phyloP scores from a whole-genome alignment of 352 stramenopile genomes.

The Pythium chondricola region DNA sequence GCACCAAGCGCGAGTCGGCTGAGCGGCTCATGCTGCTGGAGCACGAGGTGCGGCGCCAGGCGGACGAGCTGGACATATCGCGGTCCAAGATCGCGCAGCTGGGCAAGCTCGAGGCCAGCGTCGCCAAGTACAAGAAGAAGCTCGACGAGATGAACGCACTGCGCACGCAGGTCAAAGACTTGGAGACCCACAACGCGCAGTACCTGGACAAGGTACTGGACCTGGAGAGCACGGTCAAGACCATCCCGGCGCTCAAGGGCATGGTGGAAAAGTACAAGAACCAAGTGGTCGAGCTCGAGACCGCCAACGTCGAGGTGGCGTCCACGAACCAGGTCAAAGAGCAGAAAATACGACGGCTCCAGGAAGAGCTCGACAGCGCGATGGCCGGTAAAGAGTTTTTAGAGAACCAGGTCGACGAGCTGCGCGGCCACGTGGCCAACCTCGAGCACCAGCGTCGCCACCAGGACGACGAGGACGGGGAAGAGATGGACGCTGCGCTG shows the following conservation, averaged over 20 bases:
- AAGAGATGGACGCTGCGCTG: constrained; percentile 1
- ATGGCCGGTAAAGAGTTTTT: constrained; percentile 79
- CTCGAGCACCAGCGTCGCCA: constrained; percentile 41
- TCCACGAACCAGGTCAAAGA: constrained; percentile 79
- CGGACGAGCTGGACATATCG: constrained; percentile 82
- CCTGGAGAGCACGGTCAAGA: constrained; percentile 83
- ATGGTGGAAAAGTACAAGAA: constrained; percentile 87
- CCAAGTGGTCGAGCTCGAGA: constrained; percentile 83
- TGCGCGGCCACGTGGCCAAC: constrained; percentile 56
- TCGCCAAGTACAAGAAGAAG: constrained; percentile 84
- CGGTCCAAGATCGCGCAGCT: constrained; percentile 77
- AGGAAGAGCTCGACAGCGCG: constrained; percentile 81
- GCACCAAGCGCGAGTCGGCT: constrained; percentile 64
- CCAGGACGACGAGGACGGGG: constrained; percentile 26
- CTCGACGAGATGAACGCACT: constrained; percentile 82
- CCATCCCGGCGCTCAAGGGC: constrained; percentile 69
- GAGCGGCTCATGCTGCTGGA: constrained; percentile 78
- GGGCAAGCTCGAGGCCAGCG: constrained; percentile 72
- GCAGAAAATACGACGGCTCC: constrained; percentile 71
- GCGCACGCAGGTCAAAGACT: constrained; percentile 64
- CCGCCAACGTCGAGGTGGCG: constrained; percentile 66
- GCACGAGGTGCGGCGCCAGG: constrained; percentile 81
- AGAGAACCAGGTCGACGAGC: constrained; percentile 78
- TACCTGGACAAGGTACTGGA: constrained; percentile 84
- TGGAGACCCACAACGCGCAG: constrained; percentile 73